phyloP scores from a whole-genome alignment of 805 yeast genomes.

The Teunomyces tritomae region DNA sequence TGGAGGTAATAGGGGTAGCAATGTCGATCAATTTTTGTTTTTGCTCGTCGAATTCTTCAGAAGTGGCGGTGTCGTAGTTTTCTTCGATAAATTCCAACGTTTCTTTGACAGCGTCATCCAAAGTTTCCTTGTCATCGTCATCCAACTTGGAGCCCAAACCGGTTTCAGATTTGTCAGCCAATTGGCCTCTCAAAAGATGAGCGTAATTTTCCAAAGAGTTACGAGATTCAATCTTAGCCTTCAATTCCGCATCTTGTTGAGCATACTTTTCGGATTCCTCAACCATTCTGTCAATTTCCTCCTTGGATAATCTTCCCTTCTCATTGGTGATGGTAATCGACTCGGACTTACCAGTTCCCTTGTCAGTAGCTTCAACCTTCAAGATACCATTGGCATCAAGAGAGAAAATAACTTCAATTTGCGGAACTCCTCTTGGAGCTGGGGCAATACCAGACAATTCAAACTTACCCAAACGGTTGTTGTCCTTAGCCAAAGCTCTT shows the following conservation, averaged over 20 bases:
- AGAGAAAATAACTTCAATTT: conserved; percentile 97
- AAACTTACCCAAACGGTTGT: conserved; percentile 97
- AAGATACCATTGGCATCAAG: conserved; percentile 99
- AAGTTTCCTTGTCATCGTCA: conserved; percentile 87
- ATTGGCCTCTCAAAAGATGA: conserved; percentile 47
- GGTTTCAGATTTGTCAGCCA: conserved; percentile 34
- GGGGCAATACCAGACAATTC: conserved; percentile 98
- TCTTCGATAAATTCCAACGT: conserved; percentile 86
- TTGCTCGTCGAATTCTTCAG: conserved; percentile 93
- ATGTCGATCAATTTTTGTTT: conserved; percentile 74
- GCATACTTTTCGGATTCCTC: conserved; percentile 92
- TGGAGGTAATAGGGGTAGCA: conserved; percentile 91
- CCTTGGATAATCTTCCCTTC: conserved; percentile 95
- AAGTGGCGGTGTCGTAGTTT: conserved; percentile 77
- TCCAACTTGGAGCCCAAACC: conserved; percentile 73
- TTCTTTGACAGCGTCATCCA: conserved; percentile 84
- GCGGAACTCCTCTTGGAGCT: conserved; percentile 98
- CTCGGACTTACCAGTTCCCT: conserved; percentile 97
- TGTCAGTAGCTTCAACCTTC: conserved; percentile 98
- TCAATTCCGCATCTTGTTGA: conserved; percentile 45
- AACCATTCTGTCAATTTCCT: conserved; percentile 98
- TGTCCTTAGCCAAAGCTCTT: conserved; percentile 97
- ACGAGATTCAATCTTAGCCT: conserved; percentile 41
- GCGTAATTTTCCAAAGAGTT: conserved; percentile 47
- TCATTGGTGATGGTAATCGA: conserved; percentile 99